phyloP scores from a whole-genome alignment of 1,284 basidiomycete species.

The Trametes hirsuta region DNA sequence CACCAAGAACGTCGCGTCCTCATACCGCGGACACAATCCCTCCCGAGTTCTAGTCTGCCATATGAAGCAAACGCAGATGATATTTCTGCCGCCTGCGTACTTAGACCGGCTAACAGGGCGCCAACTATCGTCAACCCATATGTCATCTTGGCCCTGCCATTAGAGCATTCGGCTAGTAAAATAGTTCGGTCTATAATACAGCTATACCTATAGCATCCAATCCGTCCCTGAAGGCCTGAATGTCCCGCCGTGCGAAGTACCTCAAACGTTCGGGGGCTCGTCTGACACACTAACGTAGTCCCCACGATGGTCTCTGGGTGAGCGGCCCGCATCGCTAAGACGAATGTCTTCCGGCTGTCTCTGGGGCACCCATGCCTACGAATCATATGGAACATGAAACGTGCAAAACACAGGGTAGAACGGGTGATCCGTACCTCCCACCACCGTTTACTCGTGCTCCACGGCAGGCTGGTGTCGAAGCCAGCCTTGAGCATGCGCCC shows the following conservation, averaged over 20 bases:
- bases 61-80: background rate
- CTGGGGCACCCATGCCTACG: conserved; percentile 62
- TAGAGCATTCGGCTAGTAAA: background rate
- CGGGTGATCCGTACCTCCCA: conserved; percentile 63
- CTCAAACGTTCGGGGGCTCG: conserved; percentile 24
- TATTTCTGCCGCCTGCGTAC: too few species aligned
- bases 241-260: background rate
- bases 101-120: background rate
- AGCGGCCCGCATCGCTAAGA: conserved; percentile 42
- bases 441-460: conserved; percentile 68
- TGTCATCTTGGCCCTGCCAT: background rate
- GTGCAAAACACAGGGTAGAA: background rate
- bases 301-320: conserved; percentile 34
- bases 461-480: conserved; percentile 61
- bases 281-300: conserved; percentile 46
- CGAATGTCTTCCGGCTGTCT: conserved; percentile 54
- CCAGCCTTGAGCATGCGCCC: conserved; percentile 79
- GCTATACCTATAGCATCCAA: conserved; percentile 15
- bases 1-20: background rate
- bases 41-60: background rate
- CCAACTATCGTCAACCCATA: background rate
- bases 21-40: background rate
- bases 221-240: background rate
- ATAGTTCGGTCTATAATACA: conserved; percentile 20
- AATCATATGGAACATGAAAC: conserved; percentile 10